A percentile compares a stretch with the other conserved stretches of the same genome.
These are phyloP conservation scores for Plantago coronopus DNA, from an alignment of 305 asterid genomes.

Conservation along the genomic window DNA sequence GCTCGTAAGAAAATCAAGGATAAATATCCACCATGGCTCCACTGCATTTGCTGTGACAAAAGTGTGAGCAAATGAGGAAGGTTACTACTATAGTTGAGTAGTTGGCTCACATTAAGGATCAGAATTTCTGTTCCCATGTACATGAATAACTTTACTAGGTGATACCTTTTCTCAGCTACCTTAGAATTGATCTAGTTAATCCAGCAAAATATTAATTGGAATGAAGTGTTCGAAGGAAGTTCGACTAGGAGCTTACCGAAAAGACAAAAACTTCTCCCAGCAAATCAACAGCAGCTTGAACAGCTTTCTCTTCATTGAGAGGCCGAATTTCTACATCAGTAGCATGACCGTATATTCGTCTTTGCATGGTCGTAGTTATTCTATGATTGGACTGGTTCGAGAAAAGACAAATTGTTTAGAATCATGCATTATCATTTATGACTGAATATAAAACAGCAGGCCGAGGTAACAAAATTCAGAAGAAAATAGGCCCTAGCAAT, in stretches of 20 bases:
- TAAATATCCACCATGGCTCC: too few species aligned
- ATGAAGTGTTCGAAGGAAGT: background rate
- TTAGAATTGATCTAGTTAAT: background rate
- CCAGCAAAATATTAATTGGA: background rate
- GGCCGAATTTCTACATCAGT: slow-evolving; percentile 93
- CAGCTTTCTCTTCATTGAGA: slow-evolving; percentile 89
- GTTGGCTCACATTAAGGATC: background rate
- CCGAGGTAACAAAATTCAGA: too few species aligned
- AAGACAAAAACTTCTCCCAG: slow-evolving; percentile 79
- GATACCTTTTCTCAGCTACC: background rate
- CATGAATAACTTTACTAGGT: background rate
- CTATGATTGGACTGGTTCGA: slow-evolving; percentile 73
- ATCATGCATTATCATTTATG: background rate
- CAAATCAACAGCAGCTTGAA: slow-evolving; percentile 89
- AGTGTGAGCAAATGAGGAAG: background rate
- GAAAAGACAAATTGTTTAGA: slow-evolving; percentile 2
- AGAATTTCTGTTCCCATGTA: too few species aligned
- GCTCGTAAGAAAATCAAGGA: background rate
- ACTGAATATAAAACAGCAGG: background rate
- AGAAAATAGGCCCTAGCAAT: too few species aligned
- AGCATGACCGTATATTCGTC: slow-evolving; percentile 88
- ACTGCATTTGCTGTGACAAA: background rate
- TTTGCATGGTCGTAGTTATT: slow-evolving; percentile 80
- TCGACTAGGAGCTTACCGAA: slow-evolving; percentile 42
- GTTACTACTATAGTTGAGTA: too few species aligned